Percentiles rank a stretch among this genome's conserved stretches.
phyloP scores from a whole-genome alignment of 345 rosid species.

The Eucalyptus brandiana region DNA sequence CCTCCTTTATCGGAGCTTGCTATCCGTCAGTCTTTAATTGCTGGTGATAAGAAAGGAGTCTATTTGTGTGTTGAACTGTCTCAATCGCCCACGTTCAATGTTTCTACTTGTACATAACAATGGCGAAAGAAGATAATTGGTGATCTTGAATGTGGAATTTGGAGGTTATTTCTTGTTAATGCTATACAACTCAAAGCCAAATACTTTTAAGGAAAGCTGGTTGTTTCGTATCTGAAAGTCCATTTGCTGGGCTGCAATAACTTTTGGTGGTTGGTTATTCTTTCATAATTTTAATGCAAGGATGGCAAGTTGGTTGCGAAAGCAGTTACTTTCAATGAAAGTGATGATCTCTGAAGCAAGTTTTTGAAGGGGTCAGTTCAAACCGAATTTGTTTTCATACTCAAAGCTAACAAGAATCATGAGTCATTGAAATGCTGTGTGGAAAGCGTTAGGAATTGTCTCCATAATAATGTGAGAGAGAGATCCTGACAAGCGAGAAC shows the following conservation, averaged over 20 bases:
- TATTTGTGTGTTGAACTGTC: background rate
- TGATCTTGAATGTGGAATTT: background rate
- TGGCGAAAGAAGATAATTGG: background rate
- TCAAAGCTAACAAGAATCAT: background rate
- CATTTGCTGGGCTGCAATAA: background rate
- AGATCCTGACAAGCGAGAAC: conserved; percentile 1
- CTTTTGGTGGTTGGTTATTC: background rate
- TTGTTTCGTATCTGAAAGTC: background rate
- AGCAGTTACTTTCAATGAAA: background rate
- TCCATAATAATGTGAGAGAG: conserved; percentile 1
- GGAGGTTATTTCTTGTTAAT: background rate
- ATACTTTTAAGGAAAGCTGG: background rate
- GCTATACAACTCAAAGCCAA: background rate
- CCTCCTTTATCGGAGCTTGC: background rate
- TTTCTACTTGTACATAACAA: background rate
- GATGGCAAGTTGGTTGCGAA: conserved; percentile 6
- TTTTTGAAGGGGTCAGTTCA: background rate
- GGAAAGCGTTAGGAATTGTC: background rate
- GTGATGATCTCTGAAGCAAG: background rate
- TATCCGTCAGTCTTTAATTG: background rate
- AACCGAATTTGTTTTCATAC: background rate
- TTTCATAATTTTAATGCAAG: conserved; percentile 8
- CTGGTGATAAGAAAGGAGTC: background rate
- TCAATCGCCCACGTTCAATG: background rate
- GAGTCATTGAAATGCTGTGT: background rate